Conservation (phyloP, 2,329 filamentous ascomycete species). For the Pyricularia pennisetigena region DNA sequence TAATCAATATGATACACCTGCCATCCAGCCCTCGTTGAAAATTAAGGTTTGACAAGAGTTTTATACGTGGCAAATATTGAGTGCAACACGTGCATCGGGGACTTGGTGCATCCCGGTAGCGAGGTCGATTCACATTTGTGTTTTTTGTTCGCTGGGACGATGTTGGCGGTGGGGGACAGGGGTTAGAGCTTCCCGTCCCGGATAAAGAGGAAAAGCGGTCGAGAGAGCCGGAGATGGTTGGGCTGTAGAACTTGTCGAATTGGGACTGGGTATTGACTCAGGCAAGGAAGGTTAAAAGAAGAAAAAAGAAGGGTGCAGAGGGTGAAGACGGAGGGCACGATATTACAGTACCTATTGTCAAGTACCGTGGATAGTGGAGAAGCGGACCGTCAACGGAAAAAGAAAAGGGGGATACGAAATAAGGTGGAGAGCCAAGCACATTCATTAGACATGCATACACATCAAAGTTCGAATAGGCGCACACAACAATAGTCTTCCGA, state of each 20-base stretch:
- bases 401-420: neutral
- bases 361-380: neutral
- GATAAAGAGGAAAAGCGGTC: neutral
- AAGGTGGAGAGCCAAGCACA: neutral
- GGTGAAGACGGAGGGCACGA: neutral
- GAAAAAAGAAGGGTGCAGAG: neutral
- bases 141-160: neutral
- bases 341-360: too few species aligned
- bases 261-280: neutral
- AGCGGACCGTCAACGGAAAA: neutral
- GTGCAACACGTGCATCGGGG: neutral
- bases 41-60: neutral
- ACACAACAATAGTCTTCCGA: neutral
- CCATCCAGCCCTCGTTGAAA: neutral
- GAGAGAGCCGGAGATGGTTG: neutral
- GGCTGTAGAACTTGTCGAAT: neutral
- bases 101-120: neutral
- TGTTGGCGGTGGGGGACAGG: too few species aligned
- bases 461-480: neutral
- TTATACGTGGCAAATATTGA: neutral
- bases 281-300: neutral
- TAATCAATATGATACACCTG: neutral
- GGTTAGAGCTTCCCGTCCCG: neutral
- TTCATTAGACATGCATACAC: neutral
- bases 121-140: neutral